Percentiles rank a stretch among this genome's conserved stretches.
phyloP scores from a whole-genome alignment of 2,329 filamentous ascomycete genomes.

The Phialophora macrospora region DNA sequence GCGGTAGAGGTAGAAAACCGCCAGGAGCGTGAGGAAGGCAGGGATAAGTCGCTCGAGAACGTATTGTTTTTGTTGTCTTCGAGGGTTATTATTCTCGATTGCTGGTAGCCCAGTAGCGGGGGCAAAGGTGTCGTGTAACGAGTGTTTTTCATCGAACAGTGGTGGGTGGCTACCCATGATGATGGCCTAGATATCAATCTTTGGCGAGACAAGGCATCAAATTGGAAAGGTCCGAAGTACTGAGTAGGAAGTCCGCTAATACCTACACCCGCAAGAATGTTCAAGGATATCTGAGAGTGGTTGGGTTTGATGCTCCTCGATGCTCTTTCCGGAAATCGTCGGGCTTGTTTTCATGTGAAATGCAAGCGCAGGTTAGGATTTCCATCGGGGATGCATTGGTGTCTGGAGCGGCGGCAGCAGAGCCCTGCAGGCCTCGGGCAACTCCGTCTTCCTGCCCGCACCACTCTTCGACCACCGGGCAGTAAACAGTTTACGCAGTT shows the following conservation, averaged over 20 bases:
- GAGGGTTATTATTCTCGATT: background rate
- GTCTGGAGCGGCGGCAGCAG: background rate
- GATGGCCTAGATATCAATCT: background rate
- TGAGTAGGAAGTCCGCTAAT: background rate
- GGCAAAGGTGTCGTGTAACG: background rate
- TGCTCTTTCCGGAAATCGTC: background rate
- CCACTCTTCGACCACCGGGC: background rate
- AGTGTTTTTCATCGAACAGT: constrained; percentile 5
- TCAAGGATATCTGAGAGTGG: background rate
- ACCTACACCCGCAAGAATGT: background rate
- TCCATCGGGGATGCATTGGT: background rate
- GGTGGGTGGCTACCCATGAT: constrained; percentile 10
- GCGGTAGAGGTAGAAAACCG: constrained; percentile 29
- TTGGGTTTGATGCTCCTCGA: background rate
- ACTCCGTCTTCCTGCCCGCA: background rate
- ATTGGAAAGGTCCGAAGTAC: background rate
- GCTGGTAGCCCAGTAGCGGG: background rate
- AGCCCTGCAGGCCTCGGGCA: background rate
- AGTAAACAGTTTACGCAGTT: background rate
- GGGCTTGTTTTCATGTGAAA: background rate
- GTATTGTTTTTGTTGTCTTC: constrained; percentile 2
- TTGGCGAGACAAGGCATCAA: background rate
- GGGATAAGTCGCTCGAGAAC: constrained; percentile 28
- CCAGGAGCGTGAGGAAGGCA: constrained; percentile 32
- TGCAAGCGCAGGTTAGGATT: background rate